Evolutionary conservation across 768 basidiomycete genomes (phyloP).

Genomic region (Suillus weaverae): DNA sequence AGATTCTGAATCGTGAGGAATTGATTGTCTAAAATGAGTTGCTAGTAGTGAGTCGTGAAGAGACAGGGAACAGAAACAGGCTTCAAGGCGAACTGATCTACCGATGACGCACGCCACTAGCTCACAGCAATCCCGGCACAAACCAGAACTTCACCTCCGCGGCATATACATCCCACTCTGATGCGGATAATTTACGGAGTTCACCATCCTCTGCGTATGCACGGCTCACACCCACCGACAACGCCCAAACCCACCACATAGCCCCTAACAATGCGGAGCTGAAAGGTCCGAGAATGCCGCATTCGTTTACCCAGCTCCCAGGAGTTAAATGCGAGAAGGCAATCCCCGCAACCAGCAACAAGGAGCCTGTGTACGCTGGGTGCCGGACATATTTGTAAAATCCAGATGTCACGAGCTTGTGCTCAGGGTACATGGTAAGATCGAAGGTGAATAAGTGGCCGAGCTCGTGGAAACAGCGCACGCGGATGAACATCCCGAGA

Average conservation of each 20-base stretch:
- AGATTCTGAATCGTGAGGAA: not conserved
- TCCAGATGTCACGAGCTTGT: conserved; percentile 50
- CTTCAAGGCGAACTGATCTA: not conserved
- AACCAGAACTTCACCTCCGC: conserved; percentile 49
- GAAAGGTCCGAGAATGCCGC: conserved; percentile 24
- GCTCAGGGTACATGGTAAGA: conserved; percentile 52
- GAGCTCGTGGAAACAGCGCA: conserved; percentile 54
- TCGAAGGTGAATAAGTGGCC: conserved; percentile 60
- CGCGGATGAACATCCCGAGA: conserved; percentile 47
- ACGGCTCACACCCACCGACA: conserved; percentile 48
- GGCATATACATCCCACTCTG: conserved; percentile 51
- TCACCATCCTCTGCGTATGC: conserved; percentile 52
- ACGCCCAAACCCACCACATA: conserved; percentile 51
- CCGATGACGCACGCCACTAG: not conserved
- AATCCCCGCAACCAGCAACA: conserved; percentile 48
- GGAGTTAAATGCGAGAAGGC: conserved; percentile 45
- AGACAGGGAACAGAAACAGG: not conserved
- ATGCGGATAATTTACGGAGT: conserved; percentile 44
- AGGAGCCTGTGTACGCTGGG: conserved; percentile 55
- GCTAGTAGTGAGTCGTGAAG: not conserved
- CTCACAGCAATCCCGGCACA: conserved; percentile 45
- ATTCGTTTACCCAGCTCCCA: conserved; percentile 50
- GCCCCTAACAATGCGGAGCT: conserved; percentile 39
- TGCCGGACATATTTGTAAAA: conserved; percentile 55
- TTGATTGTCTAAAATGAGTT: not conserved